Conservation (phyloP, 2,329 filamentous ascomycete genomes). For the Monosporascus sp. region DNA sequence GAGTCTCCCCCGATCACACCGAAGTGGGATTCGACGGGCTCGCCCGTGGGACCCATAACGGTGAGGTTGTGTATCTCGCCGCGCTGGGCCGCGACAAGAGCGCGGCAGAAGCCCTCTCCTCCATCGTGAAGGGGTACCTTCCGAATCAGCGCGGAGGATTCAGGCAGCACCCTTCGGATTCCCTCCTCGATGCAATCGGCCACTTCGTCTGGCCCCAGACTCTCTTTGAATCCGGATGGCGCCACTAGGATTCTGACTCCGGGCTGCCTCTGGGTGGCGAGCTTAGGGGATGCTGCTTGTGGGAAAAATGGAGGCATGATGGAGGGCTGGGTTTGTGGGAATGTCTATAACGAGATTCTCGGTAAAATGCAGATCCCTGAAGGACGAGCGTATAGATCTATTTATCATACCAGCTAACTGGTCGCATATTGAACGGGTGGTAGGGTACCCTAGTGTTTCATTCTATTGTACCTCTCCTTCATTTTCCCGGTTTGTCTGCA, state of each 20-base stretch:
- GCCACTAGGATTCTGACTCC: constrained; percentile 35
- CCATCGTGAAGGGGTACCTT: constrained; percentile 48
- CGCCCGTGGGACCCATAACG: constrained; percentile 39
- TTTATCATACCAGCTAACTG: too few relatives aligned
- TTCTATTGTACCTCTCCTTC: too few relatives aligned
- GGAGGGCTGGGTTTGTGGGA: too few relatives aligned
- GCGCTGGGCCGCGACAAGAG: constrained; percentile 36
- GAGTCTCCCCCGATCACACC: constrained; percentile 34
- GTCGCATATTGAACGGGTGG: too few relatives aligned
- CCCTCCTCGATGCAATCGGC: constrained; percentile 46
- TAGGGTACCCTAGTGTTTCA: too few relatives aligned
- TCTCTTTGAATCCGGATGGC: constrained; percentile 50
- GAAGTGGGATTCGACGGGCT: constrained; percentile 37
- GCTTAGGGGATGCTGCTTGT: too few relatives aligned
- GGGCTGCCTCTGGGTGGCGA: too few relatives aligned
- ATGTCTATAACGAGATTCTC: too few relatives aligned
- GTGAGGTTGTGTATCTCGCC: constrained; percentile 31
- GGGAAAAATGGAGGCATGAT: too few relatives aligned
- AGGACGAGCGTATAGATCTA: too few relatives aligned
- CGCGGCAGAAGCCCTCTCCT: constrained; percentile 45
- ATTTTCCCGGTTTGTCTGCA: too few relatives aligned
- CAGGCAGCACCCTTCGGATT: constrained; percentile 37
- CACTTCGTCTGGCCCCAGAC: constrained; percentile 40
- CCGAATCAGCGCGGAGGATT: constrained; percentile 28
- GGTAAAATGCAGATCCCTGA: too few relatives aligned